phyloP scores from a whole-genome alignment of 768 basidiomycete species.

The Suillus sp. region DNA sequence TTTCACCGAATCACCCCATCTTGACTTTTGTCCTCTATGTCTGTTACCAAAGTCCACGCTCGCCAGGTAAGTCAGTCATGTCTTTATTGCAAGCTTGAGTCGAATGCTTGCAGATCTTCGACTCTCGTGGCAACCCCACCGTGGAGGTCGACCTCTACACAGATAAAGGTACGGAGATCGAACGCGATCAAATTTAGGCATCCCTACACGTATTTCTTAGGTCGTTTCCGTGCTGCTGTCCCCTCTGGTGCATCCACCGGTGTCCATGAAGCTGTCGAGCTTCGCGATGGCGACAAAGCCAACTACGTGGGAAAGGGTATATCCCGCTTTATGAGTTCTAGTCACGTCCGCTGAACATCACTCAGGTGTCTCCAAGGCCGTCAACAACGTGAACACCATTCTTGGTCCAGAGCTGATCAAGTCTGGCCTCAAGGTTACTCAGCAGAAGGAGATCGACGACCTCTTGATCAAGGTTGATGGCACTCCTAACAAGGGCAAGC shows the following conservation, averaged over 20 bases:
- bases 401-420: constrained; percentile 91
- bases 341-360: constrained; percentile 2
- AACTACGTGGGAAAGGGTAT: constrained; percentile 95
- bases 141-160: constrained; percentile 93
- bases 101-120: constrained; percentile 77
- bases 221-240: constrained; percentile 91
- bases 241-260: constrained; percentile 99
- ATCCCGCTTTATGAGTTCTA: neutral
- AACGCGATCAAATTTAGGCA: constrained; percentile 12
- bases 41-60: constrained; percentile 88
- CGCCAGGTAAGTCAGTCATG: constrained; percentile 67
- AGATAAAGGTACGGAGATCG: constrained; percentile 66
- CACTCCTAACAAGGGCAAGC: constrained; percentile 97
- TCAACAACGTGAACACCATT: constrained; percentile 88
- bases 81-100: constrained; percentile 17
- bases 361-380: constrained; percentile 90
- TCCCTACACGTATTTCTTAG: constrained; percentile 42
- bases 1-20: constrained; percentile 15
- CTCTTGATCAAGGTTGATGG: constrained; percentile 98
- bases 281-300: constrained; percentile 93
- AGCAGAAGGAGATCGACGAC: constrained; percentile 96
- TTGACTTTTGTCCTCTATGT: constrained; percentile 61
- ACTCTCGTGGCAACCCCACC: constrained; percentile 98
- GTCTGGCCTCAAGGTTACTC: constrained; percentile 77
- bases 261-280: constrained; percentile 97